phyloP scores from a whole-genome alignment of 2,329 filamentous ascomycete species.

The Daldinia sp. region DNA sequence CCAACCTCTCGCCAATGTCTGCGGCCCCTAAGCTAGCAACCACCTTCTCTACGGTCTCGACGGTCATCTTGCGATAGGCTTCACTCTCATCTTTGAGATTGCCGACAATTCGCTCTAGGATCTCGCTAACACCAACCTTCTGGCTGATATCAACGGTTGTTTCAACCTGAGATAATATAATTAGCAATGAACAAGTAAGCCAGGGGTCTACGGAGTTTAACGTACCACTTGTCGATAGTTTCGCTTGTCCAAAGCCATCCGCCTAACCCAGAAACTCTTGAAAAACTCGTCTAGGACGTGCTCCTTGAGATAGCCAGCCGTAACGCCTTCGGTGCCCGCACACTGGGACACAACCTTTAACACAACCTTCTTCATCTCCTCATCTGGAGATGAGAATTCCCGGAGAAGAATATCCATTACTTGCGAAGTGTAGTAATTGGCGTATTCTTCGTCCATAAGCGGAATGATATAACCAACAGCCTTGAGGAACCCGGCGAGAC shows the following conservation, averaged over 20 bases:
- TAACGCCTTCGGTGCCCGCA: slow-evolving; percentile 92
- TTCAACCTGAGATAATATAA: slow-evolving; percentile 67
- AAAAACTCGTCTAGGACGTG: slow-evolving; percentile 96
- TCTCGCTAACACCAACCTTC: slow-evolving; percentile 97
- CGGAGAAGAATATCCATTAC: slow-evolving; percentile 98
- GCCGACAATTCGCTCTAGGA: slow-evolving; percentile 89
- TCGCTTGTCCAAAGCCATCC: slow-evolving; percentile 96
- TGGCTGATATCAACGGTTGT: slow-evolving; percentile 97
- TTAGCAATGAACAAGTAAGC: slow-evolving; percentile 7
- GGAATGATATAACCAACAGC: slow-evolving; percentile 98
- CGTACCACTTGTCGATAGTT: slow-evolving; percentile 89
- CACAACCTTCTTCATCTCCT: slow-evolving; percentile 99
- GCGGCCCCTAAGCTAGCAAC: slow-evolving; percentile 92
- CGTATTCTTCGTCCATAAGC: slow-evolving; percentile 99
- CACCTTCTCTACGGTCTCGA: slow-evolving; percentile 97
- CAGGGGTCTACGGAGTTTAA: neutral
- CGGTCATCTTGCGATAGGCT: slow-evolving; percentile 98
- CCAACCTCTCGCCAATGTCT: slow-evolving; percentile 89
- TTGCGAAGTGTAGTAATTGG: slow-evolving; percentile 97
- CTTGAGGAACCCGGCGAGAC: slow-evolving; percentile 93
- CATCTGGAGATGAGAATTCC: slow-evolving; percentile 95
- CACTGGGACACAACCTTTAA: slow-evolving; percentile 97
- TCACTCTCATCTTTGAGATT: slow-evolving; percentile 99
- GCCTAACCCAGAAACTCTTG: slow-evolving; percentile 97
- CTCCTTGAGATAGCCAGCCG: slow-evolving; percentile 92